phyloP scores from a whole-genome alignment of 805 yeast species.

The Candida manassasensis region DNA sequence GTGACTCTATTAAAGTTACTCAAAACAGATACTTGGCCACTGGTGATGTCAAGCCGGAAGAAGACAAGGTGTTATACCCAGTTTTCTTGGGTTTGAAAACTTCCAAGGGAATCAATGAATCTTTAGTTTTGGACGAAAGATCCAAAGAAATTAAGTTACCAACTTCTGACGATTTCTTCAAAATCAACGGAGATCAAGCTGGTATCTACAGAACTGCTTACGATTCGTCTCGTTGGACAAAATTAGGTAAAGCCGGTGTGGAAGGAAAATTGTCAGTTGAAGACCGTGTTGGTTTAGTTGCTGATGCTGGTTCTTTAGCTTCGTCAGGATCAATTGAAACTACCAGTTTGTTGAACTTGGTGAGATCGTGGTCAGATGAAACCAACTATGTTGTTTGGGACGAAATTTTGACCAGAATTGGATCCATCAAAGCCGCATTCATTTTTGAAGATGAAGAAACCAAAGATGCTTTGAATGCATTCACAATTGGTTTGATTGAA shows the following conservation, averaged over 20 bases:
- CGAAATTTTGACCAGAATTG: constrained; percentile 48
- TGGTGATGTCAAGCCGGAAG: constrained; percentile 73
- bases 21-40: constrained; percentile 75
- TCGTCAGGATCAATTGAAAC: constrained; percentile 67
- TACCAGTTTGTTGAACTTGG: constrained; percentile 53
- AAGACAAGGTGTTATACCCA: constrained; percentile 64
- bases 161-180: constrained; percentile 47
- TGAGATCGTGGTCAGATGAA: constrained; percentile 58
- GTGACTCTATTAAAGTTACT: constrained; percentile 46
- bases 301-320: constrained; percentile 73
- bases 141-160: constrained; percentile 38
- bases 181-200: constrained; percentile 67
- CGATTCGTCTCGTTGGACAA: constrained; percentile 61
- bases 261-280: constrained; percentile 60
- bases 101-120: constrained; percentile 54
- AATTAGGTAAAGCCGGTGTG: constrained; percentile 58
- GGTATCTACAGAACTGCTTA: constrained; percentile 76
- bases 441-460: constrained; percentile 47
- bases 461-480: constrained; percentile 45
- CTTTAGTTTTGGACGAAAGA: constrained; percentile 47
- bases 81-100: constrained; percentile 66
- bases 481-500: constrained; percentile 51
- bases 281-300: constrained; percentile 74
- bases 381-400: constrained; percentile 65
- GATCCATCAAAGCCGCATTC: constrained; percentile 49